A percentile compares a stretch with the other conserved stretches of the same genome.
Evolutionary conservation across 2,329 filamentous ascomycete genomes (phyloP).

Genomic region (Diaporthe nobilis): DNA sequence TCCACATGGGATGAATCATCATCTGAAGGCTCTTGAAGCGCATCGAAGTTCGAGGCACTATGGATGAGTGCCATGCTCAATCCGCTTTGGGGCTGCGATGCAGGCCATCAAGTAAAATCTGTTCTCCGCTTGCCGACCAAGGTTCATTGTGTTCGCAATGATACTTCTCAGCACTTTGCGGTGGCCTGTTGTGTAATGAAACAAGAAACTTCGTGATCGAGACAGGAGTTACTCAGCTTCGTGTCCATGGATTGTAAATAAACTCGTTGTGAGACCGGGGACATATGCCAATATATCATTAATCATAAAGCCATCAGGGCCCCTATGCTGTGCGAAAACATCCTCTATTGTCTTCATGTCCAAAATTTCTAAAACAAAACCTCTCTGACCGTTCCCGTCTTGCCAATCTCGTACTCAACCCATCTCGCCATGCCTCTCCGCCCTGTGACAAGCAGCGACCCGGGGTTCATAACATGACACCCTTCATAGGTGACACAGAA

Average conservation of each 20-base stretch:
- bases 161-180: neutral
- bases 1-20: neutral
- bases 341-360: neutral
- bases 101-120: neutral
- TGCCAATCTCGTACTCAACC: slow-evolving; percentile 86
- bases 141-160: neutral
- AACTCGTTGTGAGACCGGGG: neutral
- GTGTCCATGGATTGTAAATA: neutral
- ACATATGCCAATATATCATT: slow-evolving; percentile 9
- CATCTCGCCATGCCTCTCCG: slow-evolving; percentile 80
- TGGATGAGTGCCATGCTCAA: neutral
- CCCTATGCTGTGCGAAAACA: neutral
- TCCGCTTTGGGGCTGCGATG: neutral
- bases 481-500: slow-evolving; percentile 95
- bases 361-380: slow-evolving; percentile 63
- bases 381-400: slow-evolving; percentile 74
- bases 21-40: neutral
- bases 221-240: no score
- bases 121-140: neutral
- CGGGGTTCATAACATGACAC: slow-evolving; percentile 96
- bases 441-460: slow-evolving; percentile 78
- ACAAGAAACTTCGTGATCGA: no score
- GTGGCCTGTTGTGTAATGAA: neutral
- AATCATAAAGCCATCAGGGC: neutral
- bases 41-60: neutral